A percentile compares a stretch with the other conserved stretches of the same genome.
These are phyloP conservation scores for Baudoinia panamericana DNA, from an alignment of 495 filamentous ascomycete genomes.

Conservation along the genomic window DNA sequence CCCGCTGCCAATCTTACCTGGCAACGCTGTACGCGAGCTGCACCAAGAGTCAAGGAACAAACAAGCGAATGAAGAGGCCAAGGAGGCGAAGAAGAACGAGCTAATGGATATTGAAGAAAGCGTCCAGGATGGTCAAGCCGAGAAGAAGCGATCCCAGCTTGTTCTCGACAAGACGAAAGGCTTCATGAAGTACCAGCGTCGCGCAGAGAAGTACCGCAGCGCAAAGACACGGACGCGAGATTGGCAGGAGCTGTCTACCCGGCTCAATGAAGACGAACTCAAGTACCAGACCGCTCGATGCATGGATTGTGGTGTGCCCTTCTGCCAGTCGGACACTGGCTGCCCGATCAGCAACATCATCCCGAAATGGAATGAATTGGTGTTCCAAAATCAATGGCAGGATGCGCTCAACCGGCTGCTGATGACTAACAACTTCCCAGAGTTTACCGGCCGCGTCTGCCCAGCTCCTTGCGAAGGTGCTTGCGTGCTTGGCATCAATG, in stretches of 20 bases:
- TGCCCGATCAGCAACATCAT: slow-evolving; percentile 99
- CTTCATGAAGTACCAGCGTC: slow-evolving; percentile 97
- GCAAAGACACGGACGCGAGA: slow-evolving; percentile 79
- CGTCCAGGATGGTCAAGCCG: slow-evolving; percentile 66
- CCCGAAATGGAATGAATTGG: slow-evolving; percentile 95
- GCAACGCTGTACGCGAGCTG: slow-evolving; percentile 35
- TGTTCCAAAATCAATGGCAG: slow-evolving; percentile 88
- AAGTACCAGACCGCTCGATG: slow-evolving; percentile 98
- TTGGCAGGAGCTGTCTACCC: slow-evolving; percentile 83
- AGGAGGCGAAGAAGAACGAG: slow-evolving; percentile 56
- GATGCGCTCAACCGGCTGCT: slow-evolving; percentile 89
- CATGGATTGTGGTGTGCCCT: slow-evolving; percentile 99
- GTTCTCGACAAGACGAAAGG: slow-evolving; percentile 95
- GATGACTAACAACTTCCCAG: slow-evolving; percentile 99
- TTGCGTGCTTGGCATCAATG: slow-evolving; percentile 96
- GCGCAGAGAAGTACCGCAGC: slow-evolving; percentile 87
- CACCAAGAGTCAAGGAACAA: slow-evolving; percentile 48
- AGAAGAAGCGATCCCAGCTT: slow-evolving; percentile 87
- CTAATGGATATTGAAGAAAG: slow-evolving; percentile 94
- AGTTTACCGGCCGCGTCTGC: slow-evolving; percentile 97
- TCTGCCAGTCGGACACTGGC: slow-evolving; percentile 95
- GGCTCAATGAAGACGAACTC: slow-evolving; percentile 89
- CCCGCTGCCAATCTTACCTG: slow-evolving; percentile 64
- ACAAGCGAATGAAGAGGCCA: slow-evolving; percentile 42
- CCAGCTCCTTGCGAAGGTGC: slow-evolving; percentile 96